These are phyloP conservation scores for Lepidium didymum DNA, from an alignment of 345 rosid species.

Conservation along the genomic window DNA sequence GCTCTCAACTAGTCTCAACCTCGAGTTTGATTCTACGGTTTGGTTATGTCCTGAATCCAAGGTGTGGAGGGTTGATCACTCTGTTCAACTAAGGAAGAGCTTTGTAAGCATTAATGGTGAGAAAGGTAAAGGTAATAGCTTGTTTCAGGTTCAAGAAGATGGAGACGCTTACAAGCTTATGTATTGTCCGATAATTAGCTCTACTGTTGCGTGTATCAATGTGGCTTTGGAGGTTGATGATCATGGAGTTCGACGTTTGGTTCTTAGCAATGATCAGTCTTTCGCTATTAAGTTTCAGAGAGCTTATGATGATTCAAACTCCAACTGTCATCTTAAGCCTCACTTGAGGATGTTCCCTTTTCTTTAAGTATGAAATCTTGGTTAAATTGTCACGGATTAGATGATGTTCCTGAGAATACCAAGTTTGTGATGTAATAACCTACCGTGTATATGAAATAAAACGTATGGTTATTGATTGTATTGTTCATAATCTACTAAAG, in stretches of 20 bases:
- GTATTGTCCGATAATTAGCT: conserved; percentile 7
- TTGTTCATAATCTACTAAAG: not conserved
- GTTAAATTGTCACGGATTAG: not conserved
- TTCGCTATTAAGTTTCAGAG: conserved; percentile 13
- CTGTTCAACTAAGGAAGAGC: conserved; percentile 10
- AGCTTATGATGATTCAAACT: conserved; percentile 24
- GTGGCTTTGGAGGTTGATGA: conserved; percentile 15
- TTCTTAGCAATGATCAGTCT: conserved; percentile 13
- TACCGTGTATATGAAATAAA: conserved; percentile 14
- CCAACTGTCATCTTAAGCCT: conserved; percentile 17
- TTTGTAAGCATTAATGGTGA: conserved; percentile 17
- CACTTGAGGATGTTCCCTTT: not conserved
- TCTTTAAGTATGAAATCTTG: not conserved
- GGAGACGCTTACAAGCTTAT: conserved; percentile 25
- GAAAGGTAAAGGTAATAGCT: conserved; percentile 9
- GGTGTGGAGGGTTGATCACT: conserved; percentile 16
- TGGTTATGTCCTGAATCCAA: conserved; percentile 23
- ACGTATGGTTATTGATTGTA: not conserved
- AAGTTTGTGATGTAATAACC: conserved; percentile 6
- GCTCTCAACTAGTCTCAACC: conserved; percentile 8
- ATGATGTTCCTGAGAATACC: not conserved
- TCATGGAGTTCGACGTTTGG: conserved; percentile 16
- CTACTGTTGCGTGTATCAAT: conserved; percentile 2
- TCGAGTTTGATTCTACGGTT: conserved; percentile 17
- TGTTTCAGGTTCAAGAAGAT: conserved; percentile 19